These are phyloP conservation scores for Picea glauca DNA, from an alignment of 75 land plant species.

Conservation along the genomic window DNA sequence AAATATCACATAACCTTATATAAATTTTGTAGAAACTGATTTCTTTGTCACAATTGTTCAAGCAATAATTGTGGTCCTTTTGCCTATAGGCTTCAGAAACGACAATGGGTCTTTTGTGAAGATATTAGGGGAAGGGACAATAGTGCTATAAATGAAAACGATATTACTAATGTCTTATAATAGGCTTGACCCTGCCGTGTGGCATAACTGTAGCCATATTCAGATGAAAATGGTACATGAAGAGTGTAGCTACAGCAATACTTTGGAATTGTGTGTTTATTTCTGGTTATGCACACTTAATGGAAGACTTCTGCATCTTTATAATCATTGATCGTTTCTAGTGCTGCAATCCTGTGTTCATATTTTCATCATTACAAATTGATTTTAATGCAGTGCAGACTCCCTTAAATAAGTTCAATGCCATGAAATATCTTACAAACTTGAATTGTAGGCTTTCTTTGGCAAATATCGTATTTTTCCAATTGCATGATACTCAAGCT, in stretches of 20 bases:
- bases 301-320: neutral
- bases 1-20: too few species aligned
- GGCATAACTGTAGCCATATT: neutral
- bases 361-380: neutral
- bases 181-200: neutral
- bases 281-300: neutral
- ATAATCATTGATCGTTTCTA: neutral
- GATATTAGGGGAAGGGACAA: neutral
- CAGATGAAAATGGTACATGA: neutral
- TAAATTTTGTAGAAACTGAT: too few species aligned
- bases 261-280: neutral
- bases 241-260: neutral
- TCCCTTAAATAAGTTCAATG: neutral
- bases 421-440: neutral
- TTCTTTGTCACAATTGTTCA: too few species aligned
- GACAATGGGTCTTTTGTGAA: neutral
- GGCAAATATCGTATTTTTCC: neutral
- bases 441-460: neutral
- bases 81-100: neutral
- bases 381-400: neutral
- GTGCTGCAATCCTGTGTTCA: neutral
- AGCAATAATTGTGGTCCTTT: neutral
- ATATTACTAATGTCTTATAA: neutral
- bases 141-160: neutral
- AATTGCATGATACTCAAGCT: neutral